A percentile compares a stretch with the other conserved stretches of the same genome.
phyloP scores from a whole-genome alignment of 2,329 filamentous ascomycete genomes.

The Scytalidium lignicola region DNA sequence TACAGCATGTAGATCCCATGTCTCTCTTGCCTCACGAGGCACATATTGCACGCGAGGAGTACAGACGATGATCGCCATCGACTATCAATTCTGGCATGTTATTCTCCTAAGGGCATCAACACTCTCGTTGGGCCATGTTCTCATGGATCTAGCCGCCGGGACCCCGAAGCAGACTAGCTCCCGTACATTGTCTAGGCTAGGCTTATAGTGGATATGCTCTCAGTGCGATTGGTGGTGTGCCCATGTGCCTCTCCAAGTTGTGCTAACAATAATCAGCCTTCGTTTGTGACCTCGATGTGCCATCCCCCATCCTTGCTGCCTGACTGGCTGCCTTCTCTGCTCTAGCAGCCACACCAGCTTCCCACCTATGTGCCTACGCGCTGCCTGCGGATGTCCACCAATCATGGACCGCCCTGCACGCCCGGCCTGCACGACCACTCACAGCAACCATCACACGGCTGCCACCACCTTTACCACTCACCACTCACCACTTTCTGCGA shows the following conservation, averaged over 20 bases:
- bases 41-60: too few species aligned
- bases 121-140: neutral
- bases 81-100: too few species aligned
- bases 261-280: neutral
- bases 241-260: neutral
- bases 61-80: too few species aligned
- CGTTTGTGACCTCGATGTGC: neutral
- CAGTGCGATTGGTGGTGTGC: neutral
- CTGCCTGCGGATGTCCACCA: neutral
- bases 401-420: neutral
- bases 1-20: too few species aligned
- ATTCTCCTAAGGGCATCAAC: neutral
- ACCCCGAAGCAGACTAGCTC: neutral
- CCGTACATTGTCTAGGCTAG: neutral
- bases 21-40: too few species aligned
- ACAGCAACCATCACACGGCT: constrained; percentile 5
- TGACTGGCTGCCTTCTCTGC: neutral
- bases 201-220: neutral
- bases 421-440: neutral
- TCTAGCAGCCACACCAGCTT: too few species aligned
- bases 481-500: neutral
- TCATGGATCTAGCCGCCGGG: neutral
- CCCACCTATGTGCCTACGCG: neutral
- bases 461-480: neutral
- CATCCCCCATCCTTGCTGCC: neutral